Conservation (phyloP, 495 filamentous ascomycete genomes). For the Xylaria nigripes region DNA sequence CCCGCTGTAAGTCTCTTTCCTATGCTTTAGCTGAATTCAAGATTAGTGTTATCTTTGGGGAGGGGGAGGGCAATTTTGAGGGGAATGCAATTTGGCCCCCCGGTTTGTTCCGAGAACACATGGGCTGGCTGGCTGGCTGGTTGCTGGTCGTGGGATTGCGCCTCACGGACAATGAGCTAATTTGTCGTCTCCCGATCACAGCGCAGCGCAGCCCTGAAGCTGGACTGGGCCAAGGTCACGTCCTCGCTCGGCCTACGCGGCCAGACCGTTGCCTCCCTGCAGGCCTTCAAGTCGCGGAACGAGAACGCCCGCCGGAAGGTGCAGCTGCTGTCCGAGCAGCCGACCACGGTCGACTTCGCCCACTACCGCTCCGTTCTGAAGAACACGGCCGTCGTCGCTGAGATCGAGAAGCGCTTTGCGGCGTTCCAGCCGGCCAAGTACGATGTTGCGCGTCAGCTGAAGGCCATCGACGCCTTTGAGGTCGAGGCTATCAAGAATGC, state of each 20-base stretch:
- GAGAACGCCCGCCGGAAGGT: constrained; percentile 96
- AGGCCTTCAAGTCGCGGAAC: constrained; percentile 98
- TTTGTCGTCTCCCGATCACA: constrained; percentile 40
- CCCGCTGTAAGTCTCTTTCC: constrained; percentile 63
- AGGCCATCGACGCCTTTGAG: constrained; percentile 97
- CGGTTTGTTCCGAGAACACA: background rate
- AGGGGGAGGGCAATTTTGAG: background rate
- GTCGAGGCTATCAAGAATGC: constrained; percentile 94
- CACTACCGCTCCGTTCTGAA: constrained; percentile 87
- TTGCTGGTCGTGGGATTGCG: constrained; percentile 5
- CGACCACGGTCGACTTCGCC: constrained; percentile 81
- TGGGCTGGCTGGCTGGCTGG: background rate
- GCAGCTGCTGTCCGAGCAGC: constrained; percentile 62
- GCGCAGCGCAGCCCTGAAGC: constrained; percentile 97
- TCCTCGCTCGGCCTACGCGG: constrained; percentile 91
- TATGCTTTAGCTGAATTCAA: background rate
- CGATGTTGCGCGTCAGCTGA: constrained; percentile 84
- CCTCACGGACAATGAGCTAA: constrained; percentile 38
- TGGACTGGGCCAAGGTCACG: constrained; percentile 94
- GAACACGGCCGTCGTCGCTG: constrained; percentile 87
- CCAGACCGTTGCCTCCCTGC: constrained; percentile 79
- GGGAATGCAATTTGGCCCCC: constrained; percentile 5
- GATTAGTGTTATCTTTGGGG: background rate
- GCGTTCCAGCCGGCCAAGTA: constrained; percentile 84
- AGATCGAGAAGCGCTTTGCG: constrained; percentile 91